These are phyloP conservation scores for Nissolia schottii DNA, from an alignment of 306 rosid genomes.

Conservation along the genomic window DNA sequence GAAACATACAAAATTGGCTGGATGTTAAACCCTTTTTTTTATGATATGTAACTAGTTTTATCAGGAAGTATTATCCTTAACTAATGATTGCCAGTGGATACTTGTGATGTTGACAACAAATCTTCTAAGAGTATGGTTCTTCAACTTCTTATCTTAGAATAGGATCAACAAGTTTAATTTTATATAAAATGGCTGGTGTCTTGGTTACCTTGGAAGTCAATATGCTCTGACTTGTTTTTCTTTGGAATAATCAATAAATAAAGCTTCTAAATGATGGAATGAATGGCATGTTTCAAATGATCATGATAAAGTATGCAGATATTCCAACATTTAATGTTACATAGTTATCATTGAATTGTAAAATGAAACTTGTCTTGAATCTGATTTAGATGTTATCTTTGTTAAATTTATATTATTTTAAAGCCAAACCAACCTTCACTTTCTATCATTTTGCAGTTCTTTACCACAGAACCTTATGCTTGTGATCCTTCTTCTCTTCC, in stretches of 20 bases:
- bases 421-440: not conserved
- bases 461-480: conserved; percentile 80
- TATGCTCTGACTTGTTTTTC: not conserved
- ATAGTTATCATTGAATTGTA: not conserved
- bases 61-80: conserved; percentile 11
- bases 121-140: conserved; percentile 11
- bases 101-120: not conserved
- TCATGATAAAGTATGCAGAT: conserved; percentile 8
- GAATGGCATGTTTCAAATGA: conserved; percentile 2
- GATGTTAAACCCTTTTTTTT: not conserved
- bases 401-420: conserved; percentile 14
- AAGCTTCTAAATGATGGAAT: not conserved
- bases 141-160: conserved; percentile 14
- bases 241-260: not conserved
- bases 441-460: conserved; percentile 61
- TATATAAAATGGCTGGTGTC: not conserved
- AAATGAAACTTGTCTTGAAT: conserved; percentile 16
- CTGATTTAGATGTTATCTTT: conserved; percentile 13
- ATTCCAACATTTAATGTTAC: not conserved
- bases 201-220: not conserved
- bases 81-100: not conserved
- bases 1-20: not conserved
- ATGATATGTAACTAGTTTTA: conserved; percentile 15
- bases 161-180: conserved; percentile 11
- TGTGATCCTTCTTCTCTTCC: conserved; percentile 93